These are phyloP conservation scores for Prunus kanzakura DNA, from an alignment of 306 rosid genomes.

Conservation along the genomic window DNA sequence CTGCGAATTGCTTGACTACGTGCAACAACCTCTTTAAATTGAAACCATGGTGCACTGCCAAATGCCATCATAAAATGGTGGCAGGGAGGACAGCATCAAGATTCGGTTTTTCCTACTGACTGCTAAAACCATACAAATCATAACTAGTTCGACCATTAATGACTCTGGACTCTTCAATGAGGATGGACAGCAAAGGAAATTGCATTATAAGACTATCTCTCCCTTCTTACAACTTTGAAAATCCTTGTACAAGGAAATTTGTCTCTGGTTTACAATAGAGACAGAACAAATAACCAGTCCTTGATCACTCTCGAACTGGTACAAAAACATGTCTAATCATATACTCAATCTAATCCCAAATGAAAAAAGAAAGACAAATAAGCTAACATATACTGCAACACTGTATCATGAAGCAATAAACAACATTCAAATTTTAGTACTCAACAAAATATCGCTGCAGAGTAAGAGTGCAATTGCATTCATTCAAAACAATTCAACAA, in stretches of 20 bases:
- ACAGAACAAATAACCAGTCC: background rate
- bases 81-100: no score
- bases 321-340: background rate
- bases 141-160: background rate
- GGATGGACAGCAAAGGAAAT: background rate
- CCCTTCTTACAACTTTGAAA: background rate
- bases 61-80: background rate
- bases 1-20: background rate
- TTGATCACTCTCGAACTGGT: background rate
- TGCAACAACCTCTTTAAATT: background rate
- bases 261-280: background rate
- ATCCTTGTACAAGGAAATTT: background rate
- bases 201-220: background rate
- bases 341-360: background rate
- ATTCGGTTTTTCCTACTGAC: no score
- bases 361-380: background rate
- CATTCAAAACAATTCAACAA: constrained; percentile 22
- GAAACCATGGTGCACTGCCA: background rate
- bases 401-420: background rate
- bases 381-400: background rate
- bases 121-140: background rate
- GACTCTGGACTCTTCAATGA: background rate
- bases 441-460: background rate
- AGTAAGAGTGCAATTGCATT: constrained; percentile 14
- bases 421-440: background rate